A percentile compares a stretch with the other conserved stretches of the same genome.
Evolutionary conservation across 2,329 filamentous ascomycete genomes (phyloP).

Genomic region (Talaromyces sp.): DNA sequence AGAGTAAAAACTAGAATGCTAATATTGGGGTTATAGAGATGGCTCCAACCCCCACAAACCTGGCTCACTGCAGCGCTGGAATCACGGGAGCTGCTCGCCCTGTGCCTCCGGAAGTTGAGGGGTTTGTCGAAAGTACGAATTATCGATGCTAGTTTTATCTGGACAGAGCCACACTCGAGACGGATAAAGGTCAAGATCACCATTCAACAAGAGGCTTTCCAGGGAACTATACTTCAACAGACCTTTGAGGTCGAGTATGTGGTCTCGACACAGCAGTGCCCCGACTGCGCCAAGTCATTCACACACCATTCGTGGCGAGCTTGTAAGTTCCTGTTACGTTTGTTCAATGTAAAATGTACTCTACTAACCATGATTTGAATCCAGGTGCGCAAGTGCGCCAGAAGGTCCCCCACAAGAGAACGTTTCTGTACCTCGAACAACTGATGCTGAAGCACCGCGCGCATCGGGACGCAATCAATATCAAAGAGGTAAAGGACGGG

Average conservation of each 20-base stretch:
- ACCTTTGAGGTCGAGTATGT: conserved; percentile 92
- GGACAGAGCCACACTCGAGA: conserved; percentile 95
- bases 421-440: conserved; percentile 81
- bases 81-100: conserved; percentile 83
- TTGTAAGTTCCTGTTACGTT: not conserved
- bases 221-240: conserved; percentile 76
- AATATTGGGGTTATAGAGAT: conserved; percentile 47
- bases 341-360: conserved; percentile 21
- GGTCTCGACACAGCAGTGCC: conserved; percentile 86
- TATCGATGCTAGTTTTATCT: conserved; percentile 93
- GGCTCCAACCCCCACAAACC: conserved; percentile 77
- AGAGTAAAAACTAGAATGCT: not conserved
- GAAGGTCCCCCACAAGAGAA: conserved; percentile 93
- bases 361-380: not conserved
- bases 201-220: conserved; percentile 68
- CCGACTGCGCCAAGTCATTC: conserved; percentile 92
- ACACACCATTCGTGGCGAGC: conserved; percentile 95
- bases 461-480: conserved; percentile 92
- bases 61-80: conserved; percentile 85
- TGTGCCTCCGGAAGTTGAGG: conserved; percentile 83
- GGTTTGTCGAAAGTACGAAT: conserved; percentile 87
- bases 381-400: conserved; percentile 81
- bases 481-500: conserved; percentile 93
- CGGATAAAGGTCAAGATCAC: conserved; percentile 94
- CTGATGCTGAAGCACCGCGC: conserved; percentile 91